These are phyloP conservation scores for Groenewaldozyma tartarivorans DNA, from an alignment of 805 yeast species.

Conservation along the genomic window DNA sequence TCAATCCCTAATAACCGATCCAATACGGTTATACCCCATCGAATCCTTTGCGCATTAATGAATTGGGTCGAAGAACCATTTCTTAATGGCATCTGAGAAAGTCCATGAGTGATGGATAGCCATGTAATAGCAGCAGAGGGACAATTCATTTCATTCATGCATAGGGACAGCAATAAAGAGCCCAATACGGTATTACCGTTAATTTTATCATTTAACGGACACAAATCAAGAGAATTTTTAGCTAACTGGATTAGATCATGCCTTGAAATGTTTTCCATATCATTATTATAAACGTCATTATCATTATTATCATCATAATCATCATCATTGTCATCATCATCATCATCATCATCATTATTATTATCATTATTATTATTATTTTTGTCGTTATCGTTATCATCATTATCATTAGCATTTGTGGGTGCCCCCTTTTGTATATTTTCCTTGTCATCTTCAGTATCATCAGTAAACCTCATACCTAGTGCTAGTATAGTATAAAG, in stretches of 20 bases:
- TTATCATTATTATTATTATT: background rate
- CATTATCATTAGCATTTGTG: too few species aligned
- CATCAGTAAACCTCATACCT: constrained; percentile 16
- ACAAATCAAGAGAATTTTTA: background rate
- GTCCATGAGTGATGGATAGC: constrained; percentile 15
- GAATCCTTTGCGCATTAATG: constrained; percentile 10
- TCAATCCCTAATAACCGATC: constrained; percentile 11
- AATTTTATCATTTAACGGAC: constrained; percentile 3
- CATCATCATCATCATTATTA: too few species aligned
- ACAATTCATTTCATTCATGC: constrained; percentile 16
- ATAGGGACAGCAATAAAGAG: constrained; percentile 16
- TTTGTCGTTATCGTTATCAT: background rate
- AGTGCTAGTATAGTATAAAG: constrained; percentile 20
- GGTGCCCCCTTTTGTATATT: background rate
- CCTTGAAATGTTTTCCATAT: background rate
- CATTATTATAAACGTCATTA: background rate
- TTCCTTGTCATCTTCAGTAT: background rate
- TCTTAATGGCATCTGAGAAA: constrained; percentile 5
- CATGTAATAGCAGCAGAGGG: constrained; percentile 18
- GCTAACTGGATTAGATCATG: background rate
- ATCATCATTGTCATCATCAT: background rate
- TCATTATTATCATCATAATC: background rate
- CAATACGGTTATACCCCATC: constrained; percentile 21
- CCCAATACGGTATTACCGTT: constrained; percentile 1
- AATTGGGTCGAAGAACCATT: constrained; percentile 4